Conservation (phyloP, 1,284 basidiomycete genomes). For the Ganoderma sinense region DNA sequence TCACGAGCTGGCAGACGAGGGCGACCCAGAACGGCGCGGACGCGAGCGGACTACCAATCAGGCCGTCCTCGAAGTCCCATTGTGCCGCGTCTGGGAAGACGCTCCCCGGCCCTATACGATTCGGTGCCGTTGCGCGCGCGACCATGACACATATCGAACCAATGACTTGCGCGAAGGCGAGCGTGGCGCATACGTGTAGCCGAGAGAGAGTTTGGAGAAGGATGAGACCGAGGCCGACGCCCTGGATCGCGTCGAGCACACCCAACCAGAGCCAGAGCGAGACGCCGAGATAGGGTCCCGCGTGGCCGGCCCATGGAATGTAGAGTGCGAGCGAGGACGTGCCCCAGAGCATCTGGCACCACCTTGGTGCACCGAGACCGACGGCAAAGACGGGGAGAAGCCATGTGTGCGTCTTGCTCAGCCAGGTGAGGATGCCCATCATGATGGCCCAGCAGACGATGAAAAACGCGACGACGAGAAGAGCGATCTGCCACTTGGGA, state of each 20-base stretch:
- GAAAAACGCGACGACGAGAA: conserved; percentile 87
- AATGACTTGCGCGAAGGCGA: conserved; percentile 87
- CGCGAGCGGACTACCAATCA: conserved; percentile 79
- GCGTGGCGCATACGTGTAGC: conserved; percentile 90
- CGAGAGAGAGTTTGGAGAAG: conserved; percentile 89
- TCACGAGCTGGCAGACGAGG: conserved; percentile 79
- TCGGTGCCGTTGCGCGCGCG: conserved; percentile 86
- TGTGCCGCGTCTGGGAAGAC: conserved; percentile 93
- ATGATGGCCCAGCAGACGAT: conserved; percentile 83
- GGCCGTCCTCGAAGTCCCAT: conserved; percentile 82
- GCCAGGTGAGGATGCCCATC: conserved; percentile 79
- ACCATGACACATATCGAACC: conserved; percentile 86
- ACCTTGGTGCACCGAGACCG: conserved; percentile 89
- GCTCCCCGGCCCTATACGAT: conserved; percentile 82
- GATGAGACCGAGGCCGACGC: conserved; percentile 94
- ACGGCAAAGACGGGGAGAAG: conserved; percentile 92
- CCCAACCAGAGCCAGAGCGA: conserved; percentile 94
- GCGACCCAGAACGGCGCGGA: conserved; percentile 89
- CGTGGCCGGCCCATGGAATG: conserved; percentile 88
- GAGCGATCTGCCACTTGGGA: conserved; percentile 81
- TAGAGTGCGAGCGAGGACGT: conserved; percentile 89
- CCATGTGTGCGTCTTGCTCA: conserved; percentile 95
- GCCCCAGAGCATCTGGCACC: conserved; percentile 94
- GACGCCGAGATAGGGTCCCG: conserved; percentile 87
- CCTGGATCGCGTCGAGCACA: conserved; percentile 91